These are phyloP conservation scores for Seminavis robusta DNA, from an alignment of 108 stramenopile species.

Conservation along the genomic window DNA sequence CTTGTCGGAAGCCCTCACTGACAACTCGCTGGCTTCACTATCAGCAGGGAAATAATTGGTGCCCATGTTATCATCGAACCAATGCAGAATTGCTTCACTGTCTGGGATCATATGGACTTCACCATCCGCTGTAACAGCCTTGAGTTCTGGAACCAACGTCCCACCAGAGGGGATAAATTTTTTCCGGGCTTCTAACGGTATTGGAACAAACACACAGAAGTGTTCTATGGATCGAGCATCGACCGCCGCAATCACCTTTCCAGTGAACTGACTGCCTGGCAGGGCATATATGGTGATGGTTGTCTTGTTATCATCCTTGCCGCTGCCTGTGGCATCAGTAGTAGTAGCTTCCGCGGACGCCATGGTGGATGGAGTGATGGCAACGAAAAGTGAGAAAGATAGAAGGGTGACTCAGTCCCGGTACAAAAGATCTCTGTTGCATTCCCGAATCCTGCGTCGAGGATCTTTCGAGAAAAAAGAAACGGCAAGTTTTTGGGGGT, in stretches of 20 bases:
- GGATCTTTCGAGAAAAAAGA: no score
- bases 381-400: no score
- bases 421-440: no score
- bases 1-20: background rate
- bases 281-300: constrained; percentile 9
- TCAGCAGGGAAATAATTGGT: background rate
- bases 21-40: background rate
- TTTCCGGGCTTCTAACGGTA: background rate
- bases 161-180: constrained; percentile 1
- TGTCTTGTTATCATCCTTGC: background rate
- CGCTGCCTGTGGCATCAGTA: no score
- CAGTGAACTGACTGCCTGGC: constrained; percentile 9
- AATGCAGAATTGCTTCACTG: background rate
- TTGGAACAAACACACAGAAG: background rate
- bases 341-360: no score
- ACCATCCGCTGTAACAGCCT: background rate
- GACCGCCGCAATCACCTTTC: constrained; percentile 10
- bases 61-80: background rate
- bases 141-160: constrained; percentile 9
- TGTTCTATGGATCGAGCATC: constrained; percentile 1
- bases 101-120: background rate
- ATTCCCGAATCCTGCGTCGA: no score
- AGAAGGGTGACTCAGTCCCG: no score
- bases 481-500: no score
- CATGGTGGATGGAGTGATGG: no score